These are phyloP conservation scores for Pittosporum tobira DNA, from an alignment of 129 eudicot species.

Conservation along the genomic window DNA sequence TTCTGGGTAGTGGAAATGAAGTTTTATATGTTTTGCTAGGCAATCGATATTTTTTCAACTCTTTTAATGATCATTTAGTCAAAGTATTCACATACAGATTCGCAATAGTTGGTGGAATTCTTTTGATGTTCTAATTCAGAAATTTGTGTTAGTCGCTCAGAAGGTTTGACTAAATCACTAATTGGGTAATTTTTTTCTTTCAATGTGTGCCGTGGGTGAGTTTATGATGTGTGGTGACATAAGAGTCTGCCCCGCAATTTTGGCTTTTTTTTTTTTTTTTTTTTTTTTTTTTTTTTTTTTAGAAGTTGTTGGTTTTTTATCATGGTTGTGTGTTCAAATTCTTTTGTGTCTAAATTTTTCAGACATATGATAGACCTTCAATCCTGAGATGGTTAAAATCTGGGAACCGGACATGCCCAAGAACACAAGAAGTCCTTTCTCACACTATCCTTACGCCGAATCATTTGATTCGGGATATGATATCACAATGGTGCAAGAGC, in stretches of 20 bases:
- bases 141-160: neutral
- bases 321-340: neutral
- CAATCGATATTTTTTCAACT: too few species aligned
- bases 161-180: too few species aligned
- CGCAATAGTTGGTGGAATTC: neutral
- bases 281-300: neutral
- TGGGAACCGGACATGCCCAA: constrained; percentile 82
- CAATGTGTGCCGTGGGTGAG: too few species aligned
- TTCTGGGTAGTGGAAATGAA: too few species aligned
- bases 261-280: neutral
- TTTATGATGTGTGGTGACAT: neutral
- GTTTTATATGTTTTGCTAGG: too few species aligned
- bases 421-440: constrained; percentile 83
- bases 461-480: constrained; percentile 67
- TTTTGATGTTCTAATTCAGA: neutral
- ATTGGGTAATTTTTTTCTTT: neutral
- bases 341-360: constrained; percentile 16
- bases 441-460: constrained; percentile 79
- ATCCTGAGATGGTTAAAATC: constrained; percentile 88
- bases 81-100: too few species aligned
- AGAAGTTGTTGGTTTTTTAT: neutral
- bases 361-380: constrained; percentile 87
- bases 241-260: neutral
- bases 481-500: constrained; percentile 71
- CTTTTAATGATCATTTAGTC: too few species aligned